Base-by-base conservation (phyloP, 1,284 basidiomycete genomes). In the Cryptococcus depauperatus region DNA sequence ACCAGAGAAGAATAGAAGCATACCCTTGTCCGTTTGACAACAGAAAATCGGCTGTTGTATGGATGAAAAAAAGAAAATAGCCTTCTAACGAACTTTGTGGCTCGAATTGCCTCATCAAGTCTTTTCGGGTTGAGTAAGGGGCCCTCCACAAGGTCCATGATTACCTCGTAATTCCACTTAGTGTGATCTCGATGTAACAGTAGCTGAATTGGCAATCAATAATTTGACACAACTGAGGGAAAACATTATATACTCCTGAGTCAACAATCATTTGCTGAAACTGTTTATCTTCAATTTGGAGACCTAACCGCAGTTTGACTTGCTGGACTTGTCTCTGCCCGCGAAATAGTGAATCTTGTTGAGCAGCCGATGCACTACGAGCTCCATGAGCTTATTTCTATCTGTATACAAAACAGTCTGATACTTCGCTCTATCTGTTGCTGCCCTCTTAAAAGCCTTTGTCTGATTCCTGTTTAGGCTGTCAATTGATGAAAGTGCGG, bases 91-190 rank as follows among this genome's bases (percentile, higher is more conserved):
- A 95, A 91, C 60, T 89, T 83, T 14, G 86, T 84, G 10, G 84
- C 87, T 62, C 84, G 85, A 64, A 93, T 86, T 1, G 88, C 89
- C 69, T 99, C 95, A 59, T 99, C 95, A 62, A 98, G 77, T n/a
- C 95, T 76, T 60, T 87, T 88, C 1, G 89, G 81, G 59, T 92
- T 93, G 38, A 91, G 75, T 40, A 98, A 72, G 1, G 92, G 89
- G 0, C 95, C 93, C 57, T 97, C 90, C 18, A 97, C 79, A 13
- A 98, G 75, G 39, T 95, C 91, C 58, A 85, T 80, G 44, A 98
- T 74, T 18, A 81, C 78, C 3, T 95, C 90, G 60, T 85, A 85
- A 58, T 86, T 89, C 95, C 95, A 99, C 59, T 86, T 91, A 3
- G 78, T 80, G 57, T 89, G 81, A 56, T 98, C 93, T 62, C 89